These are phyloP conservation scores for Aspergillus sclerotialis DNA, from an alignment of 2,329 filamentous ascomycete genomes.

Conservation along the genomic window DNA sequence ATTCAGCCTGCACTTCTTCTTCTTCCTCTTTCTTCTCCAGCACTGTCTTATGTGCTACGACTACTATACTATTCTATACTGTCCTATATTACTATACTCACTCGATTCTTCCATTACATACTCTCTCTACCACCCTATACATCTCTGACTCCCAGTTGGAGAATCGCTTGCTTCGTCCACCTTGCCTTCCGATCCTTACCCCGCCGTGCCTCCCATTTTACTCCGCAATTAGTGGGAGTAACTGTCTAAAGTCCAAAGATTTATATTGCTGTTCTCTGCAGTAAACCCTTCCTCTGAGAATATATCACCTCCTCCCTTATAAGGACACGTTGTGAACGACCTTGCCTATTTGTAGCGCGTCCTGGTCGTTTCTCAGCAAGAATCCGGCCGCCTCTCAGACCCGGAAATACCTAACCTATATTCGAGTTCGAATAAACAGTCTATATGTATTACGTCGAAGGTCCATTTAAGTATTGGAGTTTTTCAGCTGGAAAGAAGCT, in stretches of 20 bases:
- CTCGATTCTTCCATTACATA: not conserved
- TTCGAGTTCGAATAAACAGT: constrained; percentile 3
- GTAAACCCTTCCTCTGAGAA: not conserved
- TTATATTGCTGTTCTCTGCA: not conserved
- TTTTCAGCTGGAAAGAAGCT: constrained; percentile 5
- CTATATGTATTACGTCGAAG: constrained; percentile 17
- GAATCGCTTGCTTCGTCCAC: constrained; percentile 12
- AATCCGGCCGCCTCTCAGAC: constrained; percentile 2
- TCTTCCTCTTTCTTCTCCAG: not conserved
- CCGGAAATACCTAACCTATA: not conserved
- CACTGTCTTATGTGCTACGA: not conserved
- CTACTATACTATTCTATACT: too few relatives aligned
- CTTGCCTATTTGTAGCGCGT: constrained; percentile 6
- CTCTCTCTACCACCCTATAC: not conserved
- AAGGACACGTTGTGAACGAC: not conserved
- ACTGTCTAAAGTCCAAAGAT: constrained; percentile 4
- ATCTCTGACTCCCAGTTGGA: not conserved
- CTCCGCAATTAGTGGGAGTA: constrained; percentile 14
- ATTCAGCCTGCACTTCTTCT: not conserved
- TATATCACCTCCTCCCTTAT: not conserved
- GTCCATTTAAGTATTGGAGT: constrained; percentile 6
- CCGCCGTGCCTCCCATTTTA: constrained; percentile 6
- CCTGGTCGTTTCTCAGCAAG: constrained; percentile 4
- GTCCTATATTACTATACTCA: too few relatives aligned
- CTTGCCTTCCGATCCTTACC: constrained; percentile 1